A percentile compares a stretch with the other conserved stretches of the same genome.
phyloP scores from a whole-genome alignment of 805 yeast genomes.

The Lipomyces chichibuensis region DNA sequence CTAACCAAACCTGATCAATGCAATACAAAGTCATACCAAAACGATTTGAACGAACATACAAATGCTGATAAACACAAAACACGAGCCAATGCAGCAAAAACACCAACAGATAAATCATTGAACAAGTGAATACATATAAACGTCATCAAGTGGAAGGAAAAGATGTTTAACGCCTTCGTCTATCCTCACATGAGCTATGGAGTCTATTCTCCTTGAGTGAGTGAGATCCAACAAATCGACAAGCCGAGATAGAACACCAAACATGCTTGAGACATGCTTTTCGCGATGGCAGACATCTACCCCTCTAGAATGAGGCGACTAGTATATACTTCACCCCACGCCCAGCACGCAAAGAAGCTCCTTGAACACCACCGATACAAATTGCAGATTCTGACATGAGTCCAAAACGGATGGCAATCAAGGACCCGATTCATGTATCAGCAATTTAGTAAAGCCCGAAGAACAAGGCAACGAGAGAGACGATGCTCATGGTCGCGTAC shows the following conservation, averaged over 20 bases:
- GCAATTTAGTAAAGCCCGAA: slow-evolving; percentile 10
- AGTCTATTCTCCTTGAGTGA: background rate
- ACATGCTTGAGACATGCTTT: background rate
- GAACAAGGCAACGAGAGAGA: slow-evolving; percentile 10
- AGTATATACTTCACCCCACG: background rate
- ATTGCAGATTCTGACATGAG: no score
- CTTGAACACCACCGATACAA: no score
- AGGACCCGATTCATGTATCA: background rate
- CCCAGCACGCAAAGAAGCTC: no score
- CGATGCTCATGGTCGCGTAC: slow-evolving; percentile 7
- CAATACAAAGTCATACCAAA: background rate
- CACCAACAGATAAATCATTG: background rate
- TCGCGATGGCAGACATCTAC: background rate
- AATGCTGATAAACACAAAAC: background rate
- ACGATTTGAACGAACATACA: background rate
- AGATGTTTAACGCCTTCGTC: background rate
- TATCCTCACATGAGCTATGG: background rate
- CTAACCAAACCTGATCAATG: background rate
- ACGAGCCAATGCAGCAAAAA: background rate
- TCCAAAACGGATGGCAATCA: no score
- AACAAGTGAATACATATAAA: background rate
- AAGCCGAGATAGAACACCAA: background rate
- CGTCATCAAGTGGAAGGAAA: background rate
- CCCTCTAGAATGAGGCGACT: background rate
- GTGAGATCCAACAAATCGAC: background rate